A percentile compares a stretch with the other conserved stretches of the same genome.
phyloP scores from a whole-genome alignment of 305 asterid species.

The Fraxinus platypoda region DNA sequence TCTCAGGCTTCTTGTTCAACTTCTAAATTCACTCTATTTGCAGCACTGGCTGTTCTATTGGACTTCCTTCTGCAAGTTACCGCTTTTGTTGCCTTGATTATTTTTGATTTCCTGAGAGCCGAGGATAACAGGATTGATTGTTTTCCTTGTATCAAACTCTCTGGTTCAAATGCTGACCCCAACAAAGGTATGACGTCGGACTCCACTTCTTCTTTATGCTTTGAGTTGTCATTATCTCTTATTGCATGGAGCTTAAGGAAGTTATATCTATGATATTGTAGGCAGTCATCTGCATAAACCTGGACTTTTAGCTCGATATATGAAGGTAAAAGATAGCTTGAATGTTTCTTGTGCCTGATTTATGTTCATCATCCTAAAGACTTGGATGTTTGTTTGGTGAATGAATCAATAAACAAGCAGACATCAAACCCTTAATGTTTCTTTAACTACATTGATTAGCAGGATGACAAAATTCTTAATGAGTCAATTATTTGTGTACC shows the following conservation, averaged over 20 bases:
- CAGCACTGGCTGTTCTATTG: constrained; percentile 97
- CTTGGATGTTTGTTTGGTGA: background rate
- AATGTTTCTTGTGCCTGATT: background rate
- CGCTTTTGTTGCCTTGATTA: constrained; percentile 95
- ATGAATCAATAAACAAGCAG: background rate
- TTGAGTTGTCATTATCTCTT: constrained; percentile 11
- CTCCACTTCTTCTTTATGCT: constrained; percentile 8
- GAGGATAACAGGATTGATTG: constrained; percentile 90
- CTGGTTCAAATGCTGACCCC: constrained; percentile 58
- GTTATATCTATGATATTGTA: constrained; percentile 35
- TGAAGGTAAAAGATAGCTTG: constrained; percentile 63
- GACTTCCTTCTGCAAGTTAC: constrained; percentile 98
- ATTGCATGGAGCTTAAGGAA: constrained; percentile 22
- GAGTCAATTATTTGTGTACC: background rate
- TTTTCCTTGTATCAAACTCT: constrained; percentile 72
- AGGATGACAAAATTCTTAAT: background rate
- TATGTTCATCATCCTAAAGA: background rate
- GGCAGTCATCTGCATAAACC: constrained; percentile 71
- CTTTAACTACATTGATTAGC: background rate
- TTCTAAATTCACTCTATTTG: constrained; percentile 24
- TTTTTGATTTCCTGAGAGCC: constrained; percentile 88
- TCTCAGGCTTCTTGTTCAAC: background rate
- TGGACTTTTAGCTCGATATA: constrained; percentile 80
- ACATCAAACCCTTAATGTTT: background rate
- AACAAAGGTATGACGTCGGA: constrained; percentile 56